Evolutionary conservation across 768 basidiomycete genomes (phyloP).

Genomic region (Pholiota conissans): DNA sequence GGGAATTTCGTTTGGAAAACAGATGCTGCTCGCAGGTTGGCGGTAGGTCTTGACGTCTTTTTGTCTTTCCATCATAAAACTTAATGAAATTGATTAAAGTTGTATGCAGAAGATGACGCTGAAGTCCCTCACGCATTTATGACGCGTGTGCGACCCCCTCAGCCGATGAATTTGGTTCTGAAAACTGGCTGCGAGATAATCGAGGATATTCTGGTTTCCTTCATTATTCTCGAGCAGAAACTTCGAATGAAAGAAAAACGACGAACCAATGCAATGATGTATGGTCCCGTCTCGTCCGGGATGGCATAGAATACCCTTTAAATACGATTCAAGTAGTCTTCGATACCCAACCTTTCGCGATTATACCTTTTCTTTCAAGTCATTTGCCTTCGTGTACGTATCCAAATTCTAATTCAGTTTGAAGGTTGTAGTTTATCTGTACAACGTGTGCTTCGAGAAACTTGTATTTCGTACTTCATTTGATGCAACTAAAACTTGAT

Average conservation of each 20-base stretch:
- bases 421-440: too few relatives aligned
- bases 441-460: too few relatives aligned
- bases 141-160: too few relatives aligned
- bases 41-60: neutral
- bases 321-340: too few relatives aligned
- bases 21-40: constrained; percentile 8
- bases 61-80: neutral
- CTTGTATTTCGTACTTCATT: neutral
- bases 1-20: constrained; percentile 16
- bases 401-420: too few relatives aligned
- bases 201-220: constrained; percentile 16
- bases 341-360: too few relatives aligned
- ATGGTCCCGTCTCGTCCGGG: constrained; percentile 2
- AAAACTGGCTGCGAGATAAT: constrained; percentile 1
- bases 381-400: too few relatives aligned
- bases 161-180: too few relatives aligned
- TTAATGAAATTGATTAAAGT: neutral
- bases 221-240: constrained; percentile 14
- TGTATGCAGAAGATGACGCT: neutral
- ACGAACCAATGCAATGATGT: constrained; percentile 13
- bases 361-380: too few relatives aligned
- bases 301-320: neutral
- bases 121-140: neutral
- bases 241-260: constrained; percentile 18
- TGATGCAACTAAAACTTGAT: constrained; percentile 20